These are phyloP conservation scores for Nasturtium officinale DNA, from an alignment of 345 rosid species.

Conservation along the genomic window DNA sequence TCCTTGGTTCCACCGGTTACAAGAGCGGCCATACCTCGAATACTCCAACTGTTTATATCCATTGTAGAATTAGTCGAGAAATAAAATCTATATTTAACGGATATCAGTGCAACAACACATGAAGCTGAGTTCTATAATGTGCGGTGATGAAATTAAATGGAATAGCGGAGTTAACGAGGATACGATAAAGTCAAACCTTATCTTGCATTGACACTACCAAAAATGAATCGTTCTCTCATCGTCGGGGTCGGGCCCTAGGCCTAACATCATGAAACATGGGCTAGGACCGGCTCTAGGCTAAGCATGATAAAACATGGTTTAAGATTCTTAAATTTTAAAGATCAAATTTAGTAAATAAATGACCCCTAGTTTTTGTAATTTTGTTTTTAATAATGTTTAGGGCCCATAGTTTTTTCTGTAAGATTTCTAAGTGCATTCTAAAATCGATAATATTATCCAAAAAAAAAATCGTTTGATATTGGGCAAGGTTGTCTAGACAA, in stretches of 20 bases:
- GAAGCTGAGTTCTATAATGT: neutral
- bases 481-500: neutral
- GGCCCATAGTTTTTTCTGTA: neutral
- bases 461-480: neutral
- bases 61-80: neutral
- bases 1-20: constrained; percentile 43
- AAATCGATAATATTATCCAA: neutral
- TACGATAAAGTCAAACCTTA: neutral
- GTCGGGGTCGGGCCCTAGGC: neutral
- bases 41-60: constrained; percentile 35
- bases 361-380: neutral
- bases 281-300: too few relatives aligned
- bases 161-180: neutral
- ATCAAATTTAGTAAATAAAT: neutral
- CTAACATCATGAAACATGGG: neutral
- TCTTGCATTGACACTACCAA: neutral
- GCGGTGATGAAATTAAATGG: neutral
- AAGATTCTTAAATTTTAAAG: neutral
- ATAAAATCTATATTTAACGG: neutral
- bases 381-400: too few relatives aligned
- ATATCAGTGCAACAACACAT: neutral
- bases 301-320: neutral
- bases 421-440: neutral
- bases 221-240: neutral
- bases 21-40: constrained; percentile 44